A percentile compares a stretch with the other conserved stretches of the same genome.
Evolutionary conservation across 805 yeast species (phyloP).

Genomic region (Ogataea polymorpha): DNA sequence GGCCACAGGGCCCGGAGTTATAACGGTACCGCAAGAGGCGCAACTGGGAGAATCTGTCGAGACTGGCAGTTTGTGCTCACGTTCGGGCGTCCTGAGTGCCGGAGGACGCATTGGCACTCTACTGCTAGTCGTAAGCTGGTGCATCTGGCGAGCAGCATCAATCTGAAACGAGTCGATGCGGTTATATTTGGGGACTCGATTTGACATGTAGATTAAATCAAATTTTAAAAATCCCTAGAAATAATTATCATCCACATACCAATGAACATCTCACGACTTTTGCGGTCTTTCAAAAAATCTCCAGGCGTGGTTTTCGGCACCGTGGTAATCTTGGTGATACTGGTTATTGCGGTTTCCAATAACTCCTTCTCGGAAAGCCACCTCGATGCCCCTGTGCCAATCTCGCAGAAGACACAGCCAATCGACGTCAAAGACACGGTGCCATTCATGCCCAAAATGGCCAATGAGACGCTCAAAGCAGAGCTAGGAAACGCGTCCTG

Average conservation of each 20-base stretch:
- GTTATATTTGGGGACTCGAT: constrained; percentile 8
- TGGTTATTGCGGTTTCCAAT: constrained; percentile 20
- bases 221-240: background rate
- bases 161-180: constrained; percentile 57
- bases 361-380: constrained; percentile 18
- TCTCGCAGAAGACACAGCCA: constrained; percentile 3
- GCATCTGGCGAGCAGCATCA: constrained; percentile 63
- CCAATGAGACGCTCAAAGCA: constrained; percentile 63
- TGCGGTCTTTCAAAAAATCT: constrained; percentile 14
- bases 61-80: constrained; percentile 21
- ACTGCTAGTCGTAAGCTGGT: constrained; percentile 44
- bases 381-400: constrained; percentile 23
- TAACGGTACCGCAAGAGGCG: constrained; percentile 64
- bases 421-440: constrained; percentile 4
- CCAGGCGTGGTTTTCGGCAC: constrained; percentile 21
- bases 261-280: constrained; percentile 5
- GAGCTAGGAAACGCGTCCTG: constrained; percentile 90
- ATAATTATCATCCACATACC: constrained; percentile 1
- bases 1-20: constrained; percentile 75
- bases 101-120: constrained; percentile 28
- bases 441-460: constrained; percentile 89
- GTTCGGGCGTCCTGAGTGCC: constrained; percentile 3
- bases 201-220: constrained; percentile 1
- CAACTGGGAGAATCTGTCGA: constrained; percentile 38
- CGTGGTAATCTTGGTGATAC: constrained; percentile 15